These are phyloP conservation scores for Colletotrichum sp. DNA, from an alignment of 2,329 filamentous ascomycete genomes.

Conservation along the genomic window DNA sequence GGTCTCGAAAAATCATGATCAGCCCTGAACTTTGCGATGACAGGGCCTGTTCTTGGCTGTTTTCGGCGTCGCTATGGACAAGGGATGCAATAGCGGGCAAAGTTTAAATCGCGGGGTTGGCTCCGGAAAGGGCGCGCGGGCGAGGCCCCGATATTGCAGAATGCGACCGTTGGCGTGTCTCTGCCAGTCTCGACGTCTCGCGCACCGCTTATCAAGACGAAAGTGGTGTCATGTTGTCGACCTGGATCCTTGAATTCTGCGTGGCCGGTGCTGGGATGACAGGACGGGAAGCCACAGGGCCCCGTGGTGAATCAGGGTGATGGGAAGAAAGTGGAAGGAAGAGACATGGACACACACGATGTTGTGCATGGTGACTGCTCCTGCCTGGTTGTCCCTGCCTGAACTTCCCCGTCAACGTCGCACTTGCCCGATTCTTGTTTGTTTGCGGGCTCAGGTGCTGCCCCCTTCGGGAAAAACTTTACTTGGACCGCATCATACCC, in stretches of 20 bases:
- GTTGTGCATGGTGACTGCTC: background rate
- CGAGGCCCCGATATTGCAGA: background rate
- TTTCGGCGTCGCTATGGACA: background rate
- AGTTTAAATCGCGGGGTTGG: conserved; percentile 11
- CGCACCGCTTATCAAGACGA: background rate
- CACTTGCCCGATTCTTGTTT: conserved; percentile 10
- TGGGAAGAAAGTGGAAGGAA: background rate
- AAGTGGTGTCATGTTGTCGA: background rate
- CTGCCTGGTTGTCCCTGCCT: background rate
- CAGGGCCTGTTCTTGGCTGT: background rate
- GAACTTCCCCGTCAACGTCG: background rate
- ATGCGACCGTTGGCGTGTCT: background rate
- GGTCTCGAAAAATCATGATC: background rate
- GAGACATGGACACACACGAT: background rate
- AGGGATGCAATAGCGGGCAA: background rate
- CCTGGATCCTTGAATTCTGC: background rate
- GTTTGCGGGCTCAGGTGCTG: background rate
- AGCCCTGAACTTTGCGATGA: background rate
- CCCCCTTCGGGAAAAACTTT: background rate
- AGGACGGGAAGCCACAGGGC: conserved; percentile 10
- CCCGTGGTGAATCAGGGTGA: background rate
- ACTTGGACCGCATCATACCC: background rate
- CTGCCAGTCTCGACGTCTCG: background rate
- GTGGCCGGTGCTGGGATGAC: background rate
- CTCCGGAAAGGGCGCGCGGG: background rate